Evolutionary conservation across 2,329 filamentous ascomycete genomes (phyloP).

Genomic region (Diaporthe humulicola): DNA sequence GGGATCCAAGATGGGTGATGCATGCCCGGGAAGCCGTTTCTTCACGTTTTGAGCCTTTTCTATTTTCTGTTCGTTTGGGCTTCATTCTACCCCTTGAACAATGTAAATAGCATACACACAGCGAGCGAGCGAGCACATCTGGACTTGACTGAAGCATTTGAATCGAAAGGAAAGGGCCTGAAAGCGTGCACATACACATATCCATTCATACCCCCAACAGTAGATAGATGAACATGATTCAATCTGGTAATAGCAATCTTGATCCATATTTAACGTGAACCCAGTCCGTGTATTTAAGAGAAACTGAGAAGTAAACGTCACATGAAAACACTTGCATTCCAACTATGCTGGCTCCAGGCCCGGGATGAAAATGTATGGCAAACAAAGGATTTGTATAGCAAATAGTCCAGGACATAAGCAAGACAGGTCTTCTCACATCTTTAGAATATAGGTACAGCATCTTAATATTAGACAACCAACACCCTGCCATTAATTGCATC

Average conservation of each 20-base stretch:
- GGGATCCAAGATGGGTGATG: neutral
- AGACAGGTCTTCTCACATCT: too few relatives aligned
- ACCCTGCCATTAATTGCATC: too few relatives aligned
- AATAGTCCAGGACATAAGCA: too few relatives aligned
- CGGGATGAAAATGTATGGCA: too few relatives aligned
- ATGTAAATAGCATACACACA: conserved; percentile 5
- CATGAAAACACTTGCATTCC: too few relatives aligned
- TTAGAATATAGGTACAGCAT: too few relatives aligned
- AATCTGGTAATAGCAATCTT: neutral
- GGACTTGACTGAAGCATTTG: conserved; percentile 33
- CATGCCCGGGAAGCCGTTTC: neutral
- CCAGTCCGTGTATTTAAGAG: neutral
- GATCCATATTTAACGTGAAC: too few relatives aligned
- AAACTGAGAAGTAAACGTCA: too few relatives aligned
- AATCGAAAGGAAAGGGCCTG: neutral
- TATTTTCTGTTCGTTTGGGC: neutral
- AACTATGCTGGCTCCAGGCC: too few relatives aligned
- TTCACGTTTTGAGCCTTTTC: neutral
- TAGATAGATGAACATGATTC: conserved; percentile 25
- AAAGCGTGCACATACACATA: conserved; percentile 5
- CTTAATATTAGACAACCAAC: too few relatives aligned
- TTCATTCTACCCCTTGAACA: neutral
- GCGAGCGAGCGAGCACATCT: conserved; percentile 32
- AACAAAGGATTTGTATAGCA: too few relatives aligned
- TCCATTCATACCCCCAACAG: conserved; percentile 23